These are phyloP conservation scores for Aegle marmelos DNA, from an alignment of 345 rosid genomes.

Conservation along the genomic window DNA sequence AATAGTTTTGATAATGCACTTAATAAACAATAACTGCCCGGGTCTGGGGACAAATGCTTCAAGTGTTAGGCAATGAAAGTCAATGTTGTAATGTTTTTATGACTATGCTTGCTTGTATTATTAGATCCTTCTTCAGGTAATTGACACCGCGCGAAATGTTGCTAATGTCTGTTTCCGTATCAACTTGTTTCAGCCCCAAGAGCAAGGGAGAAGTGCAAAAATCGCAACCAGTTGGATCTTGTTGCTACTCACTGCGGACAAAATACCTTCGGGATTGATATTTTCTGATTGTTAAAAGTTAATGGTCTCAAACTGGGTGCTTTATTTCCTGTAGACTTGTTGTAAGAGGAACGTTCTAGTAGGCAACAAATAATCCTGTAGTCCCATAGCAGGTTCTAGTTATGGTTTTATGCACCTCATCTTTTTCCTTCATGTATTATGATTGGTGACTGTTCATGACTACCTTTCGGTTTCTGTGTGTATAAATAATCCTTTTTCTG, in stretches of 20 bases:
- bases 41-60: background rate
- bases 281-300: constrained; percentile 5
- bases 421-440: constrained; percentile 8
- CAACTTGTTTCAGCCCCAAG: constrained; percentile 52
- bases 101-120: background rate
- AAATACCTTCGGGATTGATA: background rate
- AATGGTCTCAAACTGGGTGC: constrained; percentile 3
- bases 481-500: constrained; percentile 16
- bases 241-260: background rate
- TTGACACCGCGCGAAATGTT: background rate
- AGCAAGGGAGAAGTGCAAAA: constrained; percentile 65
- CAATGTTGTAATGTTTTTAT: background rate
- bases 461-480: background rate
- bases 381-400: background rate
- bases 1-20: background rate
- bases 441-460: background rate
- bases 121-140: background rate
- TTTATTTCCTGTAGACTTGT: constrained; percentile 14
- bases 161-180: constrained; percentile 3
- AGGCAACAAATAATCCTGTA: background rate
- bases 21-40: background rate
- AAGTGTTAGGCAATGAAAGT: background rate
- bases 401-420: background rate
- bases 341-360: background rate
- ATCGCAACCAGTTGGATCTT: constrained; percentile 28